Conservation (phyloP, 768 basidiomycete species). For the Sporobolomyces roseus region DNA sequence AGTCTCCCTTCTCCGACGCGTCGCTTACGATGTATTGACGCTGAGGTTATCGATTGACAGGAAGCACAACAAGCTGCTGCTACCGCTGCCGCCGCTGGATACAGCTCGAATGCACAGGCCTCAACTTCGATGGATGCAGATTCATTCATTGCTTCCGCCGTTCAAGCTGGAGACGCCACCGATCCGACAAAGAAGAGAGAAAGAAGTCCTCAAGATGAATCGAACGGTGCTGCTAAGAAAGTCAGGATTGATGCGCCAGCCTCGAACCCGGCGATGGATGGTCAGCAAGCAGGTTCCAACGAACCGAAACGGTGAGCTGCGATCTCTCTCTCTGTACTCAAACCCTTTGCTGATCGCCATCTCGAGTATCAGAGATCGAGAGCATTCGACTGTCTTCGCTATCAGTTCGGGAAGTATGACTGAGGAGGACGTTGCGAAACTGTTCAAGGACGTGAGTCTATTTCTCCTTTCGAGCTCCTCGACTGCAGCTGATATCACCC, state of each 20-base stretch:
- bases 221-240: conserved; percentile 33
- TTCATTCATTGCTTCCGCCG: conserved; percentile 43
- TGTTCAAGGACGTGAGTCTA: conserved; percentile 78
- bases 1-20: no score
- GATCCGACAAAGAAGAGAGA: conserved; percentile 28
- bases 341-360: not conserved
- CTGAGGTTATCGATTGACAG: conserved; percentile 2
- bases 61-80: conserved; percentile 43
- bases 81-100: conserved; percentile 43
- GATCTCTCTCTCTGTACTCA: not conserved
- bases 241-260: conserved; percentile 39
- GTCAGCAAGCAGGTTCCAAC: not conserved
- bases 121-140: conserved; percentile 21
- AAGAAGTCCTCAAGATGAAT: conserved; percentile 15
- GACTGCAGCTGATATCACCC: no score
- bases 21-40: no score
- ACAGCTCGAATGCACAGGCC: conserved; percentile 1
- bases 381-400: conserved; percentile 88
- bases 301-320: conserved; percentile 22
- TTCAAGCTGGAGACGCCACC: conserved; percentile 23
- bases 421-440: conserved; percentile 63
- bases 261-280: not conserved
- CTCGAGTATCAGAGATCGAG: conserved; percentile 68
- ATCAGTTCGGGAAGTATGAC: conserved; percentile 59
- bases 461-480: no score